Base-by-base conservation (phyloP, 371 early-diverging fungal genomes). In the Circinella umbellata region DNA sequence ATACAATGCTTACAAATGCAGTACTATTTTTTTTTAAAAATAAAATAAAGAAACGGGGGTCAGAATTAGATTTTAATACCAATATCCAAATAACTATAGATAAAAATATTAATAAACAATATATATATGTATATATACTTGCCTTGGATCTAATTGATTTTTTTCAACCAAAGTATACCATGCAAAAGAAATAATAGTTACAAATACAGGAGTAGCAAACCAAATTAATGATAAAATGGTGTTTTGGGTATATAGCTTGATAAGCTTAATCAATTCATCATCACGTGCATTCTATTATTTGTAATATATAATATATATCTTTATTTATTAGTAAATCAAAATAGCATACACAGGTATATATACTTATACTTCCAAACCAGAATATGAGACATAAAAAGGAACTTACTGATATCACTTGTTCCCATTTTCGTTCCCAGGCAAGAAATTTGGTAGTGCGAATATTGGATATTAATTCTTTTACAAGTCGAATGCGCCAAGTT, bases 351-450 rank as follows among this genome's bases (percentile, higher is more conserved):
- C 27, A 39, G 10, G 3, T 8, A n/a, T 14, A 39, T 13, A 36
- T 17, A 14, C 1, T 20, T 15, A 2, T 27, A 3, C 17, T 9
- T 62, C 5, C 14, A 8, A n/a, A 27, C 15, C 20, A 27, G 6
- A 4, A 14, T 64, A 18, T 27, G 27, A 27, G 27, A 27, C 27
- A 27, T 27, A 27, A 27, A 27, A 36, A 18, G 53, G 66, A 17
- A 53, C 53, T 77, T 80, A 78, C 85, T 49, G 79, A 68, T 20
- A 89, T 77, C 10, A 83, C 81, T 63, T 84, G 77, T 60, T 89
- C 85, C 83, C 93, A 93, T 70, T 88, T 83, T 57, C 86, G 74
- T 73, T 93, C 92, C 86, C 93, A 92, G 8, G 92, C 93, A 71
- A 93, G 88, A 67, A 91, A 83, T 73, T 93, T 93, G 61, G 92